These are phyloP conservation scores for Truncatella angustata DNA, from an alignment of 2,329 filamentous ascomycete genomes.

Conservation along the genomic window DNA sequence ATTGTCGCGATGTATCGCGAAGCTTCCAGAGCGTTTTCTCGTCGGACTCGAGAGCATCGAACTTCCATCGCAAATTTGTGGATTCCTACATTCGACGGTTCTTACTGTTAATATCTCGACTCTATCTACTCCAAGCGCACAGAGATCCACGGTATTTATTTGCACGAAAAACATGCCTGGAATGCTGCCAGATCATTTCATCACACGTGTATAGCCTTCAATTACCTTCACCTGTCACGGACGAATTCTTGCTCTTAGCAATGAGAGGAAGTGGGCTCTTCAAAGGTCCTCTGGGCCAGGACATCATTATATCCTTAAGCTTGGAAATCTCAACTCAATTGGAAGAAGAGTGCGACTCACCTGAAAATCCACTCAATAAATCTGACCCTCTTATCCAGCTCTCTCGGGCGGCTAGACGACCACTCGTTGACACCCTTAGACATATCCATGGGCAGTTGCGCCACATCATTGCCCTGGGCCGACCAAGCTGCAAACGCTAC, in stretches of 20 bases:
- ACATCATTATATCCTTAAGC: slow-evolving; percentile 15
- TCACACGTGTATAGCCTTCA: slow-evolving; percentile 17
- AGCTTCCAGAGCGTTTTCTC: slow-evolving; percentile 14
- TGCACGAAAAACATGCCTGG: slow-evolving; percentile 22
- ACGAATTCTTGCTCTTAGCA: slow-evolving; percentile 18
- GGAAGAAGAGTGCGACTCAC: slow-evolving; percentile 15
- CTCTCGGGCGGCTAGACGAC: slow-evolving; percentile 12
- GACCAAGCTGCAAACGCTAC: slow-evolving; percentile 21
- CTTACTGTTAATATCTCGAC: slow-evolving; percentile 22
- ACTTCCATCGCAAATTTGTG: slow-evolving; percentile 23
- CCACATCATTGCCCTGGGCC: slow-evolving; percentile 18
- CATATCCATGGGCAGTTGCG: slow-evolving; percentile 18
- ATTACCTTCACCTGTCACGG: slow-evolving; percentile 3
- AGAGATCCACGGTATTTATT: slow-evolving; percentile 21
- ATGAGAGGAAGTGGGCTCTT: slow-evolving; percentile 21
- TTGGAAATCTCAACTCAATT: slow-evolving; percentile 19
- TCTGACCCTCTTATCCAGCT: slow-evolving; percentile 16
- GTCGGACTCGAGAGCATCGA: neutral
- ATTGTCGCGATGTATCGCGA: slow-evolving; percentile 20
- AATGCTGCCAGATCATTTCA: slow-evolving; percentile 21
- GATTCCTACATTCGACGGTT: slow-evolving; percentile 23
- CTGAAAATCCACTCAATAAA: neutral
- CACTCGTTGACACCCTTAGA: slow-evolving; percentile 15
- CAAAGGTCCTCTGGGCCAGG: slow-evolving; percentile 20
- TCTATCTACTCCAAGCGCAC: slow-evolving; percentile 18